Evolutionary conservation across 345 rosid species (phyloP).

Genomic region (Dipteronia sinensis): DNA sequence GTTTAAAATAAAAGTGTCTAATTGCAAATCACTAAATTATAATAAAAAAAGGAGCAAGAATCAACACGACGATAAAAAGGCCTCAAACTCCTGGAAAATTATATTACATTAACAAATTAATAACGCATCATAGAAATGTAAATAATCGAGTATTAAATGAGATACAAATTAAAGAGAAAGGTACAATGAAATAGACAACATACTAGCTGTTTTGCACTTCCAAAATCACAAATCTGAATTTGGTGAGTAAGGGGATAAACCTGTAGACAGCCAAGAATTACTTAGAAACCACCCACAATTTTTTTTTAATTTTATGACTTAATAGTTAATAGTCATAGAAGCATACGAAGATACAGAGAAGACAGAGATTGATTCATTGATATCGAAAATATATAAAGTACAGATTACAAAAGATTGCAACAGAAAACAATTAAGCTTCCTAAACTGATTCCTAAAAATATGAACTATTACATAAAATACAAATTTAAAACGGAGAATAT

Average conservation of each 20-base stretch:
- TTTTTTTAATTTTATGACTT: background rate
- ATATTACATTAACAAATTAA: background rate
- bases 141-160: background rate
- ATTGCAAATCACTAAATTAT: background rate
- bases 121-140: background rate
- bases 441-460: no score
- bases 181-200: conserved; percentile 16
- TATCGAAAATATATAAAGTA: no score
- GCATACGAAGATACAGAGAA: no score
- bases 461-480: no score
- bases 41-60: background rate
- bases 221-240: conserved; percentile 81
- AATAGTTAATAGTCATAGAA: conserved; percentile 6
- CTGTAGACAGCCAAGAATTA: conserved; percentile 36
- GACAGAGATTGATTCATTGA: no score
- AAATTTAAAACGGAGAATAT: no score
- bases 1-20: background rate
- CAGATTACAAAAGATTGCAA: no score
- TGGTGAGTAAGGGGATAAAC: conserved; percentile 92
- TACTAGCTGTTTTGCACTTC: conserved; percentile 91
- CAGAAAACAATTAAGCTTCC: no score
- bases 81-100: background rate
- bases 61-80: background rate
- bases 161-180: background rate
- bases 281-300: background rate